Evolutionary conservation across 139 green algal species (phyloP), one percentile per base, ranked within the genome.

Genomic region (Parachlorella kessleri): DNA sequence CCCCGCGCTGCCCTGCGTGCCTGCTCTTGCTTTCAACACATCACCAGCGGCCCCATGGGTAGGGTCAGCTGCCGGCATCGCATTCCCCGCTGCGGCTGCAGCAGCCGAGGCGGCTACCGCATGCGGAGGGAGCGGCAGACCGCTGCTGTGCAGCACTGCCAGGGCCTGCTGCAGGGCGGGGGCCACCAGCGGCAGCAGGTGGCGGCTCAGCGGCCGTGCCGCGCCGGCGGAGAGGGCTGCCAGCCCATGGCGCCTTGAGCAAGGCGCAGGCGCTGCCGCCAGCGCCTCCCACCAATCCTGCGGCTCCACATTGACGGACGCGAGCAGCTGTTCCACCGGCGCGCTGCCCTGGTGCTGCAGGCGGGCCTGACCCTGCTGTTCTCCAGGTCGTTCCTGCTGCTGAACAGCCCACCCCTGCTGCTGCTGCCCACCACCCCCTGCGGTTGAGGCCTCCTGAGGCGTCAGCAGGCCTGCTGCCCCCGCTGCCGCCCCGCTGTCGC

Each of bases 251-350:
- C 90, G 81, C 4, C 80, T 81, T 48, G 81, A 86, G 75, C 87
- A 91, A 6, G 91, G 90, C 26, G 80, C 73, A 3, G 90, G 84
- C 21, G 84, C 87, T 3, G 67, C 41, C 18, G 79, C 77, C 55
- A 94, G 77, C 6, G 91, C 91, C n/a, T 75, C 68, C 26, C 24
- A 6, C 90, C 89, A 94, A 77, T 94, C 90, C 8, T 53, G 21
- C 7, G 70, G 36, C 32, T 79, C 53, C 30, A 91, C 74, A 24
- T n/a, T 6, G 1, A 85, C 39, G 0, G 21, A 14, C 28, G 59
- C 65, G 23, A 82, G 4, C 37, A 85, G 30, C 48, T 71, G 66
- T 37, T 72, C n/a, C n/a, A n/a, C n/a, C n/a, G n/a, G n/a, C n/a
- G n/a, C 48, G 70, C 54, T 48, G 37, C 28, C 9, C 36, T 38